Base-by-base conservation (phyloP, 2,329 filamentous ascomycete species). In the Colletotrichum musicola region DNA sequence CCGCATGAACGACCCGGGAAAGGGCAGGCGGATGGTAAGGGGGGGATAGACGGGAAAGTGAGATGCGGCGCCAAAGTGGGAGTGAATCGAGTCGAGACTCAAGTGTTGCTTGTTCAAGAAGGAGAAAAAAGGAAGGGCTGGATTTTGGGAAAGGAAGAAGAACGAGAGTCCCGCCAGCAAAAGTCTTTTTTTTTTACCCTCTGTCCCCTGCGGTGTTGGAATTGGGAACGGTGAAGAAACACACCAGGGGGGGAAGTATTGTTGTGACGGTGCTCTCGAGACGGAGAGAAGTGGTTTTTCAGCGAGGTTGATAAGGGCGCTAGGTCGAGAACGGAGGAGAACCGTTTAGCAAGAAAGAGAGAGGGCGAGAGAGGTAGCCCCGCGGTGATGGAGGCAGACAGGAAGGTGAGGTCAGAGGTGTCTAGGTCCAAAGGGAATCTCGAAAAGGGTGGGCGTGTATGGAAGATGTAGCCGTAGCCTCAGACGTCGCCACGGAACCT, bases 341-440 rank as follows among this genome's bases (percentile, higher is more conserved):
- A 61, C 58, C 58, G 58, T 66, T 69, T 35, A 54, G 20, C 18
- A 20, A 18, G 47, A 18, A 16, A 35, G 20, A 46, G 14, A 25
- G 49, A 56, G 30, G n/a, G 35, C 12, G 27, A 42, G 44, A 42
- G 38, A 50, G 47, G n/a, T 38, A 69, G 66, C 66, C 66, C 66
- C 66, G 66, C 66, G 66, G 66, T 69, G 56, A 69, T 69, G 62
- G 66, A 56, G 49, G 62, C 35, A 38, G 50, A 61, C 56, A 55
- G n/a, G 64, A 35, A 69, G 56, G 66, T 69, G 66, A 69, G 66
- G 66, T 69, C 66, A 69, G 62, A 69, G 66, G 66, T 69, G 66
- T 61, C 50, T 35, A 35, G 30, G 30, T 35, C 6, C 60, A 66
- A 66, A 56, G 66, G 55, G 62, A 61, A 56, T 61, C 44, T 69